phyloP scores from a whole-genome alignment of 441 rosid genomes.

The Brassica hybrid region DNA sequence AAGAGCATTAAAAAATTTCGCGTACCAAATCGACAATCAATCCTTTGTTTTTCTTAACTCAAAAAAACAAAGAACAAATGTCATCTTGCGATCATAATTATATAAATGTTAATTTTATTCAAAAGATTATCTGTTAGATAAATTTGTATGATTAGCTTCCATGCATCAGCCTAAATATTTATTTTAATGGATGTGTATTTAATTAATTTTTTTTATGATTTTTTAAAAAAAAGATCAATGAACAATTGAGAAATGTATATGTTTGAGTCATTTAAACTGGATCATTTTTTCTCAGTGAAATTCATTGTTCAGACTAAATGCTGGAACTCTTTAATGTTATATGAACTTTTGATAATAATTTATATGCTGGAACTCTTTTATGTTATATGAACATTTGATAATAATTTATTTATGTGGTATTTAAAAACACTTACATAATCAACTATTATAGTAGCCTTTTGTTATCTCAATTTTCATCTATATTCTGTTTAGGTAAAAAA shows the following conservation, averaged over 20 bases:
- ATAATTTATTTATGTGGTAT: neutral
- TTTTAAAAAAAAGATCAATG: neutral
- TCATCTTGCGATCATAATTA: neutral
- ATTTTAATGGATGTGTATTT: neutral
- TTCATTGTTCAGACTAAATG: neutral
- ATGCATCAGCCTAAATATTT: neutral
- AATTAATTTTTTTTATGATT: too few species aligned
- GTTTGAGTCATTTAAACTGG: neutral
- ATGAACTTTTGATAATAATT: neutral
- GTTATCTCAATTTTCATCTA: neutral
- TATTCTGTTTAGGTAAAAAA: neutral
- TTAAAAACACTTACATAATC: neutral
- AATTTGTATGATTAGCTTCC: too few species aligned
- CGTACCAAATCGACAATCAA: neutral
- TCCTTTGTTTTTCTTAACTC: neutral
- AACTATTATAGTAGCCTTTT: neutral
- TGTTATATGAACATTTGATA: neutral
- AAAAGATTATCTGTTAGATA: neutral
- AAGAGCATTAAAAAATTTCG: neutral
- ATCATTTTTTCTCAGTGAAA: neutral
- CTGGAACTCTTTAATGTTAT: neutral
- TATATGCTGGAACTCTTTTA: too few species aligned
- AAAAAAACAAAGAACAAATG: neutral
- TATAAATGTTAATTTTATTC: too few species aligned
- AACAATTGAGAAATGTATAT: neutral